These are phyloP conservation scores for Trichosporon asahii DNA, from an alignment of 1,284 basidiomycete genomes.

Conservation along the genomic window DNA sequence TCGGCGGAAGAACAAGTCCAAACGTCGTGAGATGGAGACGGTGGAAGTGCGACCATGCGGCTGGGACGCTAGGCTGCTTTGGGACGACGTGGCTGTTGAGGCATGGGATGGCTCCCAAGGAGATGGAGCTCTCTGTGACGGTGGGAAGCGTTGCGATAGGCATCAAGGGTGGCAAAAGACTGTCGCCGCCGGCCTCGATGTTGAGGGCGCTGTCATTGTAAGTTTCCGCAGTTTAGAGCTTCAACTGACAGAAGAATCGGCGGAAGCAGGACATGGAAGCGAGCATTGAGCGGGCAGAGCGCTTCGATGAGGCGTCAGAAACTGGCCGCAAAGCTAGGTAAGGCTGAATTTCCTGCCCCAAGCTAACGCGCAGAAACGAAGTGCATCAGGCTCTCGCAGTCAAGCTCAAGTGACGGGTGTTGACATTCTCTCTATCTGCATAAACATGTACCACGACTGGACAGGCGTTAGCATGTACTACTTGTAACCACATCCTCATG, in stretches of 20 bases:
- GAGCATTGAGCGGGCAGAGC: slow-evolving; percentile 10
- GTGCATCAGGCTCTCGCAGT: background rate
- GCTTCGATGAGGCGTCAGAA: slow-evolving; percentile 3
- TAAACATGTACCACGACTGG: background rate
- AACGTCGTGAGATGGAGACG: slow-evolving; percentile 21
- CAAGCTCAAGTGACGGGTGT: background rate
- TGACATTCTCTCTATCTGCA: background rate
- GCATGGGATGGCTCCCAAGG: slow-evolving; percentile 20
- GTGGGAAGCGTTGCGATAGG: slow-evolving; percentile 37
- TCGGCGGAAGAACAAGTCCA: slow-evolving; percentile 31
- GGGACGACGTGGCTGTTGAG: slow-evolving; percentile 34
- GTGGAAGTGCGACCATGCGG: slow-evolving; percentile 42
- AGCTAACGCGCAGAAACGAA: background rate
- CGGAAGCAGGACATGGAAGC: slow-evolving; percentile 10
- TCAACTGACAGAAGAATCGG: slow-evolving; percentile 10
- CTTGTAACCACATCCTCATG: slow-evolving; percentile 1
- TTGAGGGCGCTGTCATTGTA: slow-evolving; percentile 35
- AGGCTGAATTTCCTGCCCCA: background rate
- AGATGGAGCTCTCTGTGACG: slow-evolving; percentile 23
- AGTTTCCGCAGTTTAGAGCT: slow-evolving; percentile 8
- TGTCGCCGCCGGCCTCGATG: slow-evolving; percentile 30
- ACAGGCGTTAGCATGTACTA: background rate
- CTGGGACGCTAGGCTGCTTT: slow-evolving; percentile 35
- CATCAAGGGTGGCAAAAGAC: slow-evolving; percentile 49
- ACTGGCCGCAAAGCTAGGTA: background rate